Evolutionary conservation across 441 rosid species (phyloP), one percentile per base, ranked within the genome.

Genomic region (Macaranga tanarius): DNA sequence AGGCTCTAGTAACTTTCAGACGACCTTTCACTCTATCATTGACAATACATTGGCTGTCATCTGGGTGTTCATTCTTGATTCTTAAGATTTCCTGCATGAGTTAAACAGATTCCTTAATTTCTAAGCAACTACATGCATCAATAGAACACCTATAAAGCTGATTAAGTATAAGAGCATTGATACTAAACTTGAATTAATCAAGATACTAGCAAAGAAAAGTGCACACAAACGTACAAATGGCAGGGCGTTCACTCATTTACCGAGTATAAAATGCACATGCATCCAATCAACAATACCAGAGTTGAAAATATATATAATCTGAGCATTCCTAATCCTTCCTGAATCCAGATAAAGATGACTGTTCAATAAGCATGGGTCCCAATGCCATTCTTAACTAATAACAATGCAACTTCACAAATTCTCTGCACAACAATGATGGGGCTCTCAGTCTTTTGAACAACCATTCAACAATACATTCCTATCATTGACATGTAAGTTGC

Each of bases 11-110:
- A 73, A 92, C 99, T 89, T 91, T 92, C 40, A 95, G 88, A 67
- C 99, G 95, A 31, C 99, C 99, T 84, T 95, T 92, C 56, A 95
- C 97, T 82, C 99, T 87, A 70, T 88, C 96, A 73, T 95, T 95
- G 75, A 90, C 90, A 76, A 95, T 95, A 80, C 99, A 92, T n/a
- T 90, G 87, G 72, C 50, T 88, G 81, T 95, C 99, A 80, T 95
- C 98, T 15, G 96, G 97, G 79, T 95, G 97, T 73, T 95, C 99
- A 82, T 84, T 91, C 86, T 85, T 91, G 73, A 95, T 95, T 87
- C 99, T 91, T 77, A 82, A 79, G 67, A 95, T 72, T 90, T 92
- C 99, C 98, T 95, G 93, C 79, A 79, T 38, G 73, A 70, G 61
- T 65, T 68, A 62, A 71, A 58, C 16, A 64, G 10, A 38, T 38